phyloP scores from a whole-genome alignment of 306 rosid species.

The Vigna angularis region DNA sequence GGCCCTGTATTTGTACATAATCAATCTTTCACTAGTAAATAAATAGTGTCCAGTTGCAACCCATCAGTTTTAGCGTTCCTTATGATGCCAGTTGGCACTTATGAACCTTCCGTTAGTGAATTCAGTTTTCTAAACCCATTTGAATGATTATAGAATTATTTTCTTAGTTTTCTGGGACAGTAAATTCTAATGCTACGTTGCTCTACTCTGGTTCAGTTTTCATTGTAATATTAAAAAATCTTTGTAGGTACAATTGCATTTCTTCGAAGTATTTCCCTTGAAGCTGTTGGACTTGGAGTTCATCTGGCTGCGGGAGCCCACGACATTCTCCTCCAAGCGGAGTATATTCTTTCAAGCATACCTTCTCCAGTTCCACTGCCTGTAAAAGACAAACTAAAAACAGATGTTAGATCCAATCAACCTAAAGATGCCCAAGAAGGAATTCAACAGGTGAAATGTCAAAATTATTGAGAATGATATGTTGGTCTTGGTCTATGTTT shows the following conservation, averaged over 20 bases:
- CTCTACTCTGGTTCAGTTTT: slow-evolving; percentile 13
- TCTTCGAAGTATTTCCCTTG: slow-evolving; percentile 94
- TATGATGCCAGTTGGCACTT: slow-evolving; percentile 8
- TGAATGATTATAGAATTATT: slow-evolving; percentile 31
- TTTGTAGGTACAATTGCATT: slow-evolving; percentile 86
- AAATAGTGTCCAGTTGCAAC: background rate
- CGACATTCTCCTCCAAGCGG: slow-evolving; percentile 86
- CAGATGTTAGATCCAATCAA: slow-evolving; percentile 78
- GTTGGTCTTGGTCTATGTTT: slow-evolving; percentile 23
- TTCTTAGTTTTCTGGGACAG: slow-evolving; percentile 18
- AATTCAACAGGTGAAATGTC: slow-evolving; percentile 75
- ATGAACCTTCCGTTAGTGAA: slow-evolving; percentile 18
- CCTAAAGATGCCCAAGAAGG: slow-evolving; percentile 98
- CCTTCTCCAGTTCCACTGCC: slow-evolving; percentile 63
- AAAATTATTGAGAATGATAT: slow-evolving; percentile 11
- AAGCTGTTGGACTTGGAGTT: slow-evolving; percentile 97
- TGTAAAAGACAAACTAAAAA: slow-evolving; percentile 54
- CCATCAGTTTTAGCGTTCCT: slow-evolving; percentile 28
- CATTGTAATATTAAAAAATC: slow-evolving; percentile 19
- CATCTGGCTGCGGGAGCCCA: slow-evolving; percentile 98
- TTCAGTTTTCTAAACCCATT: background rate
- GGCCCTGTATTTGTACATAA: background rate
- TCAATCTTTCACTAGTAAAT: background rate
- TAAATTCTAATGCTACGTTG: slow-evolving; percentile 21
- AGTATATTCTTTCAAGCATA: slow-evolving; percentile 69